A percentile compares a stretch with the other conserved stretches of the same genome.
These are phyloP conservation scores for Pestalotiopsis fici DNA, from an alignment of 2,329 filamentous ascomycete species.

Conservation along the genomic window DNA sequence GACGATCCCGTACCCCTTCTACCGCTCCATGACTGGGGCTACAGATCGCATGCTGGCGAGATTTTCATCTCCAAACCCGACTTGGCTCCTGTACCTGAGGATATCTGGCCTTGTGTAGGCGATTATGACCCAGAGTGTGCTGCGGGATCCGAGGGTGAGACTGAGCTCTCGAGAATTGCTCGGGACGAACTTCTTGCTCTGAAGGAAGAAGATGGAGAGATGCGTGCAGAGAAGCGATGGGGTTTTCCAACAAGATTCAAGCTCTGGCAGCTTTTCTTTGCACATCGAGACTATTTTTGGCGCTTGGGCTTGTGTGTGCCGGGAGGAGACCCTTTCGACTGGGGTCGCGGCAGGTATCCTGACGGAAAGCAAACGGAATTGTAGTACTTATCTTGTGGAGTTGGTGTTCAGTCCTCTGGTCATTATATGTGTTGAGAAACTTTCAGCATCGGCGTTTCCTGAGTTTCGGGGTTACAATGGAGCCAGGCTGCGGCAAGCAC, in stretches of 20 bases:
- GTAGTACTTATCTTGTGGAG: slow-evolving; percentile 20
- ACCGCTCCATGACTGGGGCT: slow-evolving; percentile 87
- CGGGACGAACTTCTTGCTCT: slow-evolving; percentile 22
- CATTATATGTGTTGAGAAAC: neutral
- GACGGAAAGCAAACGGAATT: slow-evolving; percentile 31
- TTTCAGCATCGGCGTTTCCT: neutral
- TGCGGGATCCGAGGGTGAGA: slow-evolving; percentile 52
- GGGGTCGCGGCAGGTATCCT: slow-evolving; percentile 56
- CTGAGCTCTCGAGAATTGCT: slow-evolving; percentile 16
- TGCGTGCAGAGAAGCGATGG: slow-evolving; percentile 46
- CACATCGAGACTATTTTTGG: slow-evolving; percentile 97
- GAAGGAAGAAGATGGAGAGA: slow-evolving; percentile 16
- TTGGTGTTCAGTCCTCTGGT: neutral
- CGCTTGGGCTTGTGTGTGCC: slow-evolving; percentile 87
- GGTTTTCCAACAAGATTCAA: slow-evolving; percentile 64
- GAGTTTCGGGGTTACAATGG: too few species aligned
- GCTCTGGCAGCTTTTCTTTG: slow-evolving; percentile 91
- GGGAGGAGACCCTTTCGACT: slow-evolving; percentile 70
- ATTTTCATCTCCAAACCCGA: slow-evolving; percentile 76
- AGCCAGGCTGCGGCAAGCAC: too few species aligned
- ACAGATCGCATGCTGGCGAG: slow-evolving; percentile 81
- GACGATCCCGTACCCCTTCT: slow-evolving; percentile 88
- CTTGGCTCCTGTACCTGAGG: slow-evolving; percentile 66
- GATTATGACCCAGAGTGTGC: slow-evolving; percentile 74
- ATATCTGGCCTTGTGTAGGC: slow-evolving; percentile 73